Base-by-base conservation (phyloP, 306 rosid species). In the Prunus kanzakura region DNA sequence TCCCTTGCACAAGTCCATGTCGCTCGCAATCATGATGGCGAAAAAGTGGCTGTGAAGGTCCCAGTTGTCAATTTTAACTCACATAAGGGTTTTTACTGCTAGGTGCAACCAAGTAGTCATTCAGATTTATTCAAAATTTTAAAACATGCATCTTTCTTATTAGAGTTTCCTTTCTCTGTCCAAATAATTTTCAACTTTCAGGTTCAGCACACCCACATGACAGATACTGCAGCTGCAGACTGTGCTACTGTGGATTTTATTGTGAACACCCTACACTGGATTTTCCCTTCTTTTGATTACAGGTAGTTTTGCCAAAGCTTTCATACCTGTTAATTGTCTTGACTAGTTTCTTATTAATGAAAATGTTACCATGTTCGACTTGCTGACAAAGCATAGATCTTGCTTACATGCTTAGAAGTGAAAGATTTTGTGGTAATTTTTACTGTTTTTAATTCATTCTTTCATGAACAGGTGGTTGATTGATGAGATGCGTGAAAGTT, bases 1-100 rank as follows among this genome's bases (percentile, higher is more conserved):
- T 95, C 99, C 69, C 99, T 95, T 78, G 97, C 99, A 79, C 99
- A 95, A 86, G 99, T 95, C 82, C 97, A 95, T 73, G 86, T 90
- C 71, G 97, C 99, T 58, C 82, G 84, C 79, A 85, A 87, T 38
- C 91, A 87, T 67, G 89, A 90, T 77, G 97, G 99, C 57, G 78
- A 92, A 78, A 95, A 90, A 90, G 99, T 95, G 84, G 99, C 97
- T 68, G 97, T 95, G 82, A 95, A 95, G 99, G 99, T 92, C 75
- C 74, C 77, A n/a, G 19, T 82, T 52, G 43, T 75, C 78, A 72
- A 52, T 75, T 76, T 68, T 61, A 38, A 27, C 25, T 72, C 41
- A 51, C 78, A 57, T 74, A 56, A 35, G 63, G 54, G 22, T 81
- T 74, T 57, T 66, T 76, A 75, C 69, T 71, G 75, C 41, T 83